Conservation (phyloP, 257 asterid genomes). For the Penstemon barbatus region DNA sequence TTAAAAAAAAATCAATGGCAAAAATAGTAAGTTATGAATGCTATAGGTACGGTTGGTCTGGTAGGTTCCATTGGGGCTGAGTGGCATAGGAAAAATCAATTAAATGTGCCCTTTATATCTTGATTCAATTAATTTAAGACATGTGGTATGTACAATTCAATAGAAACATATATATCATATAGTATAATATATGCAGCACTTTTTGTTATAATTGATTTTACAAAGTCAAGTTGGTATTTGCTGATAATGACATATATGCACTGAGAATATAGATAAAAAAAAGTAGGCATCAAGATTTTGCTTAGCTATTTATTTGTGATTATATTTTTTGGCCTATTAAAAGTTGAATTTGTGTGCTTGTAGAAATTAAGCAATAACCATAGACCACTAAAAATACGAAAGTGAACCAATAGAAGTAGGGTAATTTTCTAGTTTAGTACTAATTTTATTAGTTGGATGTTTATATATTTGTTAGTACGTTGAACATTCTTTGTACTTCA, state of each 20-base stretch:
- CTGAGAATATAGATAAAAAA: neutral
- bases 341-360: too few species aligned
- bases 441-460: too few species aligned
- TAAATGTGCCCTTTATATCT: neutral
- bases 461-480: too few species aligned
- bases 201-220: neutral
- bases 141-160: constrained; percentile 1
- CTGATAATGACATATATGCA: neutral
- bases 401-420: too few species aligned
- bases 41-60: neutral
- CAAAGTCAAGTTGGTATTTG: neutral
- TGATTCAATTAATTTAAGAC: neutral
- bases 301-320: neutral
- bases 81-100: neutral
- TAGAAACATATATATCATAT: too few species aligned
- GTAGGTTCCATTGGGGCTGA: neutral
- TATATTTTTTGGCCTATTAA: neutral
- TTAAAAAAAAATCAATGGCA: neutral
- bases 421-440: too few species aligned
- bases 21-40: neutral
- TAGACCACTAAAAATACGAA: too few species aligned
- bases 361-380: too few species aligned
- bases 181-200: neutral
- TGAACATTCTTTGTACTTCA: too few species aligned
- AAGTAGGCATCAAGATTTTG: neutral